A percentile compares a stretch with the other conserved stretches of the same genome.
These are phyloP conservation scores for Sporothrix euskadiensis DNA, from an alignment of 2,329 filamentous ascomycete genomes.

Conservation along the genomic window DNA sequence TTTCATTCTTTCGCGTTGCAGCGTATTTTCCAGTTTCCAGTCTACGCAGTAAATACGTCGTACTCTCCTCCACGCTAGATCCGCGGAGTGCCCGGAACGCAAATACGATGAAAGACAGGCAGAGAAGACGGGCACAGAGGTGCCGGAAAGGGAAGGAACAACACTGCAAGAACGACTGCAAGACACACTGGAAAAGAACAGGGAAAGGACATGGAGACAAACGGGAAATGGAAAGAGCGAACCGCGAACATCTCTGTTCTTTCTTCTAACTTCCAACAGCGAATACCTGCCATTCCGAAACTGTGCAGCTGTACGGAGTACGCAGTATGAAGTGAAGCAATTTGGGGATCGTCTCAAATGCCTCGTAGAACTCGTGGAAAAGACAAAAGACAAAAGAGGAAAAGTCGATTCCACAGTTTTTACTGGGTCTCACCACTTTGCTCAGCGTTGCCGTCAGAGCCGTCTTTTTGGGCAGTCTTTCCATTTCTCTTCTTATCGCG, in stretches of 20 bases:
- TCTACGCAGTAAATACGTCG: too few species aligned
- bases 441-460: background rate
- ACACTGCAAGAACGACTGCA: background rate
- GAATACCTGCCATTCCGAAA: background rate
- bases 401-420: background rate
- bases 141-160: conserved; percentile 2
- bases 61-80: background rate
- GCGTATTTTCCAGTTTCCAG: too few species aligned
- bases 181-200: background rate
- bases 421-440: background rate
- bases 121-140: too few species aligned
- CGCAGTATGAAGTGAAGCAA: background rate
- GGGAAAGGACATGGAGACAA: background rate
- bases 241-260: background rate
- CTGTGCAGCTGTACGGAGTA: background rate
- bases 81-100: conserved; percentile 19
- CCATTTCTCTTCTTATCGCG: background rate
- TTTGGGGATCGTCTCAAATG: conserved; percentile 11
- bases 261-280: background rate
- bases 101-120: background rate
- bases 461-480: too few species aligned
- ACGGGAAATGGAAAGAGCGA: background rate
- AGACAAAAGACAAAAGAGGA: background rate
- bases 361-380: too few species aligned
- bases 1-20: background rate